Evolutionary conservation across 2,329 filamentous ascomycete species (phyloP), one percentile per base, ranked within the genome.

Genomic region (Fusarium tjaetaba): DNA sequence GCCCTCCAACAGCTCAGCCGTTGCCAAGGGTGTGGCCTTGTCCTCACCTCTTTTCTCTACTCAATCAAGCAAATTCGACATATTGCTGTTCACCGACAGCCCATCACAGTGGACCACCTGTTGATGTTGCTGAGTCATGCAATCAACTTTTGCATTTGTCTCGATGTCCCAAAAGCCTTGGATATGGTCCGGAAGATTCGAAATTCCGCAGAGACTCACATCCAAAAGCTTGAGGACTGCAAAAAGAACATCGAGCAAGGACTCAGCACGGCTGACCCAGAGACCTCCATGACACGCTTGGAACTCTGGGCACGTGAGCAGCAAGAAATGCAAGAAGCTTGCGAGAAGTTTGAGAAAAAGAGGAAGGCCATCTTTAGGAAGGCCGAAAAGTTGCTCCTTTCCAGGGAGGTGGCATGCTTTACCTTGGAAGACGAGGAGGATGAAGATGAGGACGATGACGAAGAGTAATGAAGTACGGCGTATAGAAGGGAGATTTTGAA

Each of bases 81-180:
- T 10, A 7, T 32, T 14, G 58, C 57, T n/a, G 70, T 73, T 13
- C 71, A 73, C 15, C 61, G 70, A 4, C 18, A 49, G 1, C 30
- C 11, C 10, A n/a, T 34, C 14, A 42, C 22, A 10, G 24, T 24
- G n/a, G 11, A 43, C 5, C 10, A 34, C 5, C 13, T 67, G 11
- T 18, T 38, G 2, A 9, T 22, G 7, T 26, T 65, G 16, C 20
- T 72, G 13, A 39, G 38, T 10, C 42, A 73, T 11, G 70, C 65
- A 2, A 24, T 52, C 4, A 34, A 15, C 2, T 22, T 73, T 8
- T 61, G 60, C 22, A n/a, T n/a, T 13, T 22, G 66, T 2, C 16
- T 73, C 11, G 48, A 32, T 26, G 28, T 28, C 4, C 11, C 26
- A 14, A 9, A 60, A 2, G 56, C 66, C 5, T 6, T 70, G 20